Evolutionary conservation across 1,284 basidiomycete genomes (phyloP).

Genomic region (Apiotrichum sp.): DNA sequence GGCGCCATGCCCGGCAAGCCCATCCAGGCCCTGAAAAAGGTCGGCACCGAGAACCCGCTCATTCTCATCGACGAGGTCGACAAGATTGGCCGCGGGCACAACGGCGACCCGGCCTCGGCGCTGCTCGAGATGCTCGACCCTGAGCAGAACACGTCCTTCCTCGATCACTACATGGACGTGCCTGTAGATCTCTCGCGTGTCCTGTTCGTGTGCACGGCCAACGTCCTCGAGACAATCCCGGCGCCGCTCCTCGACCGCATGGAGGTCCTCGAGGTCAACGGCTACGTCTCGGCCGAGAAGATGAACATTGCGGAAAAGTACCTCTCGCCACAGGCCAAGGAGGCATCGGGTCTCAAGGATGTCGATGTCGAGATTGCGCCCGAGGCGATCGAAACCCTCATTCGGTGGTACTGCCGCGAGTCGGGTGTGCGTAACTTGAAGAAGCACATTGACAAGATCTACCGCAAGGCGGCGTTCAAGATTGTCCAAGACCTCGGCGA

Average conservation of each 20-base stretch:
- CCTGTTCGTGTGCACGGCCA: conserved; percentile 96
- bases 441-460: conserved; percentile 98
- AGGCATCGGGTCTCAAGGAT: conserved; percentile 75
- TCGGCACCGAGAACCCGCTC: conserved; percentile 93
- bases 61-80: conserved; percentile 97
- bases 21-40: conserved; percentile 93
- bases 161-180: conserved; percentile 97
- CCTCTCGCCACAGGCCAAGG: conserved; percentile 89
- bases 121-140: conserved; percentile 97
- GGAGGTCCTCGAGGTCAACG: conserved; percentile 95
- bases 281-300: conserved; percentile 97
- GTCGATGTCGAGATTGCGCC: conserved; percentile 73
- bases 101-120: conserved; percentile 92
- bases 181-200: conserved; percentile 94
- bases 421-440: conserved; percentile 91
- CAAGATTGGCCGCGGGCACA: conserved; percentile 85
- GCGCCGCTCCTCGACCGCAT: conserved; percentile 92
- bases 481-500: conserved; percentile 90
- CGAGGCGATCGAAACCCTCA: conserved; percentile 79
- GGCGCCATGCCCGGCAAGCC: conserved; percentile 96
- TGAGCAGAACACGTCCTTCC: conserved; percentile 92
- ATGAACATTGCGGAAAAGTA: conserved; percentile 85
- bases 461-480: conserved; percentile 90
- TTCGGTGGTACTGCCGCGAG: conserved; percentile 95
- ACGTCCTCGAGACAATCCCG: conserved; percentile 91